phyloP scores from a whole-genome alignment of 2,329 filamentous ascomycete species.

The Dothideomycetes sp. region DNA sequence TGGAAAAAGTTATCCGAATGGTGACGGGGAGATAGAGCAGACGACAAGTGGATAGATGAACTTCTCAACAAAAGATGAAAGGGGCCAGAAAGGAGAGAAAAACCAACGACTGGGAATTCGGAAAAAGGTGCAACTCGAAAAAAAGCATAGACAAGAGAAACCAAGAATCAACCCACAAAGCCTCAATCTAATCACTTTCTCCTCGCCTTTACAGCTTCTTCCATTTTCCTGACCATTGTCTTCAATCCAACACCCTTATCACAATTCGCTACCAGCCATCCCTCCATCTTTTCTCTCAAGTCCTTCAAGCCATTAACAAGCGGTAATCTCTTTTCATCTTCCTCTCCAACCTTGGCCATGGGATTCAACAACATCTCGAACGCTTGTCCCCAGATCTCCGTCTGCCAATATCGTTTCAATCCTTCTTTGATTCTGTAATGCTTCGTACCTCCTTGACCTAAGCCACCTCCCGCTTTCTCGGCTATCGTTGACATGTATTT shows the following conservation, averaged over 20 bases:
- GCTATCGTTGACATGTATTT: slow-evolving; percentile 79
- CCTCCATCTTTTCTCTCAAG: slow-evolving; percentile 72
- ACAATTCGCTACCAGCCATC: slow-evolving; percentile 69
- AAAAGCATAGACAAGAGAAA: too few species aligned
- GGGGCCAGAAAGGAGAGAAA: too few species aligned
- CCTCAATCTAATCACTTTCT: too few species aligned
- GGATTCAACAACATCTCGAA: slow-evolving; percentile 87
- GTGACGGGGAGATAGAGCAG: too few species aligned
- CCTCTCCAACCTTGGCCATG: slow-evolving; percentile 51
- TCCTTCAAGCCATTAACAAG: slow-evolving; percentile 59
- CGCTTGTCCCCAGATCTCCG: slow-evolving; percentile 73
- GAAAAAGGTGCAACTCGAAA: too few species aligned
- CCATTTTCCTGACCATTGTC: slow-evolving; percentile 51
- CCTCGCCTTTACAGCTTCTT: slow-evolving; percentile 52
- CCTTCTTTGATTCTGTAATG: slow-evolving; percentile 72
- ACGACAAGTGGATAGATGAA: too few species aligned
- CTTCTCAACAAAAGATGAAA: too few species aligned
- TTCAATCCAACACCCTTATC: slow-evolving; percentile 63
- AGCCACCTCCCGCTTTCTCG: slow-evolving; percentile 38
- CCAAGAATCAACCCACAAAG: too few species aligned
- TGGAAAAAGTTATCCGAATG: too few species aligned
- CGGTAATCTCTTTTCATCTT: slow-evolving; percentile 62
- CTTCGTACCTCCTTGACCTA: slow-evolving; percentile 50
- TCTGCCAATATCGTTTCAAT: slow-evolving; percentile 94
- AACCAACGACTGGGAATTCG: too few species aligned